Evolutionary conservation across 331 rosid genomes (phyloP).

Genomic region (Rosa hybrid): DNA sequence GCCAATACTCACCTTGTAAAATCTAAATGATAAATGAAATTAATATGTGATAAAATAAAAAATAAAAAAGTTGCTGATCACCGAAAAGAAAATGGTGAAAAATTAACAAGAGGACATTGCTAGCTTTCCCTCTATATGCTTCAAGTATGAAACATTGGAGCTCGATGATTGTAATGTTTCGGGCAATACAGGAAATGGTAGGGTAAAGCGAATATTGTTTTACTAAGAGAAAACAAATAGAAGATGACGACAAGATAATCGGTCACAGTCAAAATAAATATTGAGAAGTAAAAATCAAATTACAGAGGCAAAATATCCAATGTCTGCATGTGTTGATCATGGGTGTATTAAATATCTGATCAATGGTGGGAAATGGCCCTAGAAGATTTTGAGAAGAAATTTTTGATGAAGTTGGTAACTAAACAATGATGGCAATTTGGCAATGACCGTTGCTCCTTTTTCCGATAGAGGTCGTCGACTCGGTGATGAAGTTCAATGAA

Average conservation of each 20-base stretch:
- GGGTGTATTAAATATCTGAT: neutral
- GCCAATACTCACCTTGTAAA: conserved; percentile 23
- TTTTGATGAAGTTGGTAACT: neutral
- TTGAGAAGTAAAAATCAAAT: neutral
- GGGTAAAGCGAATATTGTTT: neutral
- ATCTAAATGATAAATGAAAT: neutral
- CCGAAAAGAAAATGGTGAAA: neutral
- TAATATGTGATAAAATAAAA: neutral
- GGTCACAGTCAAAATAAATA: neutral
- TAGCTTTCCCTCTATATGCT: neutral
- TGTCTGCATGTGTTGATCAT: neutral
- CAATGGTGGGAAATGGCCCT: neutral
- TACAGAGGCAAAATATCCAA: neutral
- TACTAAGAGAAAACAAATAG: neutral
- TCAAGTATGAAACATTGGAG: neutral
- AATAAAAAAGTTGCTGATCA: neutral
- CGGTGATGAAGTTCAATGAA: neutral
- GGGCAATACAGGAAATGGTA: neutral
- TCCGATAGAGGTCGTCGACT: neutral
- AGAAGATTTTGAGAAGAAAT: neutral
- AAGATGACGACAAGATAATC: neutral
- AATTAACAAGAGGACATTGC: neutral
- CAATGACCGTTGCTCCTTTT: neutral
- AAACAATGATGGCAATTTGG: neutral
- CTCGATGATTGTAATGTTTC: neutral